Percentiles rank a stretch among this genome's conserved stretches.
phyloP scores from a whole-genome alignment of 257 asterid genomes.

The Solanum clarkiae region DNA sequence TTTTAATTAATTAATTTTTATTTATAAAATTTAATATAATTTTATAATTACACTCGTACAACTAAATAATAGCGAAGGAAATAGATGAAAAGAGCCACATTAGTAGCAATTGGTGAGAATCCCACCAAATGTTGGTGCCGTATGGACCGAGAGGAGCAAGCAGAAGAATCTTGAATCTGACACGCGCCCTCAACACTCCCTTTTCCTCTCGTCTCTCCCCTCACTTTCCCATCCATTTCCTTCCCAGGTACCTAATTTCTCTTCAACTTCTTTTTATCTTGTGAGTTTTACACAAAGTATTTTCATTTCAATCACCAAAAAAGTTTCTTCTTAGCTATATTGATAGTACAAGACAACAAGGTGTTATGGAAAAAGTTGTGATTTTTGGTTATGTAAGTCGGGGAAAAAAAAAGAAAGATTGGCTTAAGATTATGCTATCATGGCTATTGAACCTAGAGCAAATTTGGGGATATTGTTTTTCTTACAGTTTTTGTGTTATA shows the following conservation, averaged over 20 bases:
- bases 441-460: neutral
- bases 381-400: neutral
- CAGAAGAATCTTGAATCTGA: conserved; percentile 1
- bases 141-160: neutral
- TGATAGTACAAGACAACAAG: no score
- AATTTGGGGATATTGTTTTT: neutral
- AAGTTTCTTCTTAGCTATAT: neutral
- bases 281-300: neutral
- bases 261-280: neutral
- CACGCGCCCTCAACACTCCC: conserved; percentile 50
- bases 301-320: neutral
- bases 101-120: no score
- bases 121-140: neutral
- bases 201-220: no score
- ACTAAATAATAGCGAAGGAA: no score
- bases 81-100: no score
- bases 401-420: neutral
- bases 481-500: neutral
- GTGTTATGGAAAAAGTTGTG: neutral
- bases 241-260: neutral
- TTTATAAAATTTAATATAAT: no score
- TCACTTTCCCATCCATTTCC: neutral
- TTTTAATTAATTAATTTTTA: no score
- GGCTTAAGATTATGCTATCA: neutral
- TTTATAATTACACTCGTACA: no score